These are phyloP conservation scores for Edaphochlamys debaryana DNA, from an alignment of 139 green algal genomes.

Conservation along the genomic window DNA sequence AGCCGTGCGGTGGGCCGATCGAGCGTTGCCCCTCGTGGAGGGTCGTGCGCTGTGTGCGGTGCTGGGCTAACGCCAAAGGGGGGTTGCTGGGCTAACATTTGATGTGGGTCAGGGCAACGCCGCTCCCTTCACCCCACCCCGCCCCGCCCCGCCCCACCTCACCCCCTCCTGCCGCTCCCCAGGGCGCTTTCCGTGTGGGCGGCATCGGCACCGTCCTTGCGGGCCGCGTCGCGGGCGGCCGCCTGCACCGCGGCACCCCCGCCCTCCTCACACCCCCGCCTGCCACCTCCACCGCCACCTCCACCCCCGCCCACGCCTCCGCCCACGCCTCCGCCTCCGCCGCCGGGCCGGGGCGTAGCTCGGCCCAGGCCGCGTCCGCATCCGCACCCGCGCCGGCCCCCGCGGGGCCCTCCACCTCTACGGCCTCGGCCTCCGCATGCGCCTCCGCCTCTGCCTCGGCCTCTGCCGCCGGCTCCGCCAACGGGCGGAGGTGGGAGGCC, in stretches of 20 bases:
- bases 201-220: constrained; percentile 91
- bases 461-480: not conserved
- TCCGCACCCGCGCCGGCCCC: too few species aligned
- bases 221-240: constrained; percentile 85
- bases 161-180: constrained; percentile 84
- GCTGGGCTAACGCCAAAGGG: too few species aligned
- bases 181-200: constrained; percentile 95
- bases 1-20: too few species aligned
- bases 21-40: too few species aligned
- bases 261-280: constrained; percentile 40
- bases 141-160: too few species aligned
- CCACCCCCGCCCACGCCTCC: not conserved
- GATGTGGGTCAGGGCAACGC: not conserved
- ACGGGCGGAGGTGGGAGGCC: not conserved
- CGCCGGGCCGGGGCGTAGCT: too few species aligned
- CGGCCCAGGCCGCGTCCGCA: not conserved
- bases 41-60: too few species aligned
- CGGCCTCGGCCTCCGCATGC: too few species aligned
- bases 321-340: not conserved
- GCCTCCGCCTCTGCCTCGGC: not conserved
- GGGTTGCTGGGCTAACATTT: not conserved
- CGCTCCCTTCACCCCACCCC: too few species aligned
- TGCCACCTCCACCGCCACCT: not conserved
- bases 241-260: not conserved
- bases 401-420: too few species aligned